Evolutionary conservation across 2,329 filamentous ascomycete genomes (phyloP), one percentile per base, ranked within the genome.

Genomic region (Ustilaginoidea virens): DNA sequence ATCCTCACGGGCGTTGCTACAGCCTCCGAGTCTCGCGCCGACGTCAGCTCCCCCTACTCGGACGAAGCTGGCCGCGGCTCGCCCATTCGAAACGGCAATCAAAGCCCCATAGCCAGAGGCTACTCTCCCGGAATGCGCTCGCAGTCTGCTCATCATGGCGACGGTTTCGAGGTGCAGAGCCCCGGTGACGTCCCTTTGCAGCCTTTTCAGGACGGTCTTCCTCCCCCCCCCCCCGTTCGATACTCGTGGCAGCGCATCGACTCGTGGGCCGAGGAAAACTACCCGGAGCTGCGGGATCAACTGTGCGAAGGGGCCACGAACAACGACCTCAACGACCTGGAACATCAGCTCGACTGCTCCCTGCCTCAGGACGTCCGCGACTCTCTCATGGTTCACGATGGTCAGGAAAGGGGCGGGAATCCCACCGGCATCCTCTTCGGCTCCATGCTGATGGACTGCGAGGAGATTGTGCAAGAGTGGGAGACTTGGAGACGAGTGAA

Each of bases 401-500:
- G 90, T n/a, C 90, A 98, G 55, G 90, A 98, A 57, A 79, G 90
- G 38, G 82, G 85, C 36, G 90, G 90, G 38, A 67, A 68, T 33
- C 90, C 90, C 1, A 94, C 87, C 0, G 90, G 90, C 37, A 79
- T 96, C 40, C 72, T 98, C 36, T 96, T 98, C 44, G 72, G 86
- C 35, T 79, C 74, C 49, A 98, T 98, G 90, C 60, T 98, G 38
- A 70, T 98, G 33, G 90, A 98, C 53, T 96, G 90, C 48, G 90
- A 98, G 53, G 90, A 98, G 49, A 93, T 98, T 42, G 78, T 93
- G 14, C 85, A 94, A 52, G 90, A 98, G 51, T 96, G 87, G 82
- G 79, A 81, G 44, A 92, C 93, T 48, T 98, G 90, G 90, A 76
- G 83, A 43, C 75, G 72, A 37, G 90, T 98, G 37, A 93, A 93